phyloP scores from a whole-genome alignment of 352 stramenopile genomes.

The Phytopythium oedochilum region DNA sequence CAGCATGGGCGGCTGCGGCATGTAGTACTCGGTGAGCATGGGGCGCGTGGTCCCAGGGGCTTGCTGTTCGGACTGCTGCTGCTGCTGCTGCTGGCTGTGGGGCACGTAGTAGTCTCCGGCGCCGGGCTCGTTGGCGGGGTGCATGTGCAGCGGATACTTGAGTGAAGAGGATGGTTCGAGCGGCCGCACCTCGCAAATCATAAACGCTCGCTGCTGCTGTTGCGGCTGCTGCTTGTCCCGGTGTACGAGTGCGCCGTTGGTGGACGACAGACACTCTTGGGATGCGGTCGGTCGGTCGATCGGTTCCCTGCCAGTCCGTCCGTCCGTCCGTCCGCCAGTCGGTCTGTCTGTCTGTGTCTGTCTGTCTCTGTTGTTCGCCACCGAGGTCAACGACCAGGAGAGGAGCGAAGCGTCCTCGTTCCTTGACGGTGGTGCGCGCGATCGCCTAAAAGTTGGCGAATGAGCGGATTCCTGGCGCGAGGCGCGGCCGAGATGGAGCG shows the following conservation, averaged over 20 bases:
- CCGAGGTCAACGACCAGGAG: background rate
- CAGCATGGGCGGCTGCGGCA: slow-evolving; percentile 5
- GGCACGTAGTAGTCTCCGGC: slow-evolving; percentile 3
- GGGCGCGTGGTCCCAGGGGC: background rate
- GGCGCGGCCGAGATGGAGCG: background rate
- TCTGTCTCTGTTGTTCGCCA: background rate
- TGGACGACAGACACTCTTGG: no score
- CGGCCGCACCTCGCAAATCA: slow-evolving; percentile 3
- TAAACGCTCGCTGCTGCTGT: background rate
- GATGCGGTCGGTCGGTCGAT: no score
- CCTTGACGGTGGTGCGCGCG: background rate
- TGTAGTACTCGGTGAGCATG: slow-evolving; percentile 2
- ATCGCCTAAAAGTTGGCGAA: slow-evolving; percentile 1
- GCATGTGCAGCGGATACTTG: slow-evolving; percentile 3
- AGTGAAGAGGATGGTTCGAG: background rate
- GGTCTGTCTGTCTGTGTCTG: background rate
- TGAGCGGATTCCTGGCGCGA: background rate
- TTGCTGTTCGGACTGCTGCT: slow-evolving; percentile 6
- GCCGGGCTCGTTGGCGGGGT: background rate
- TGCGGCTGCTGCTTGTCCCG: background rate
- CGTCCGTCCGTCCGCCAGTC: no score
- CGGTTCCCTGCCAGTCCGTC: no score
- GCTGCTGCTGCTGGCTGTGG: slow-evolving; percentile 6
- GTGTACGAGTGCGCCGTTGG: no score
- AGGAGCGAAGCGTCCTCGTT: background rate